Conservation (phyloP, 176 grass and related monocot genomes). For the Ensete ventricosum region DNA sequence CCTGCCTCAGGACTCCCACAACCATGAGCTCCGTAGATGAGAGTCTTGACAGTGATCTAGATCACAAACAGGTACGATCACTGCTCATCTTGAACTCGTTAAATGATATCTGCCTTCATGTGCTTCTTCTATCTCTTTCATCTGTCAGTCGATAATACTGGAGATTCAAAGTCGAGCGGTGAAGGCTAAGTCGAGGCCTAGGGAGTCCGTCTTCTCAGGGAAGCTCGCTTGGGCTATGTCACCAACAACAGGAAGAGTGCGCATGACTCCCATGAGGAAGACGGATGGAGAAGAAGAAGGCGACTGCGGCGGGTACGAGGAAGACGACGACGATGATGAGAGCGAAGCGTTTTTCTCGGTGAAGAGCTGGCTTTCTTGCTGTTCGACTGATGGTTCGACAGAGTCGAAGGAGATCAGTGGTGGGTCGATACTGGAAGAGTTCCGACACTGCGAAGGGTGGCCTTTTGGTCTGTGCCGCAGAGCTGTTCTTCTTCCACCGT, state of each 20-base stretch:
- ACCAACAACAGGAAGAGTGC: slow-evolving; percentile 12
- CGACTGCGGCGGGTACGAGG: background rate
- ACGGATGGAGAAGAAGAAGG: slow-evolving; percentile 5
- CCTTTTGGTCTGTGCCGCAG: slow-evolving; percentile 79
- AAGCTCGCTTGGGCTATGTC: slow-evolving; percentile 42
- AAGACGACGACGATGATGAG: slow-evolving; percentile 23
- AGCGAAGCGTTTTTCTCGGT: slow-evolving; percentile 88
- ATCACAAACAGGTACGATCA: slow-evolving; percentile 42
- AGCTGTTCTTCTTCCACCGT: slow-evolving; percentile 45
- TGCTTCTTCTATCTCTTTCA: background rate
- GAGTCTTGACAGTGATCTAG: slow-evolving; percentile 12
- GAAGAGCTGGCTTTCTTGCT: slow-evolving; percentile 76
- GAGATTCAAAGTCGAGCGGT: slow-evolving; percentile 72
- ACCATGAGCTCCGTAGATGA: slow-evolving; percentile 59
- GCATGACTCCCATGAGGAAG: slow-evolving; percentile 15
- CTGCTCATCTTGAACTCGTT: background rate
- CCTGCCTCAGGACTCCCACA: slow-evolving; percentile 48
- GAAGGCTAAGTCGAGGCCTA: slow-evolving; percentile 37
- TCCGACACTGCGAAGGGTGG: slow-evolving; percentile 80
- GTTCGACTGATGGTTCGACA: slow-evolving; percentile 49
- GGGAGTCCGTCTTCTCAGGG: slow-evolving; percentile 20
- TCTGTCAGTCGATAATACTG: slow-evolving; percentile 36
- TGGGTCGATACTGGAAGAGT: slow-evolving; percentile 33
- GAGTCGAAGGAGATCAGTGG: slow-evolving; percentile 20
- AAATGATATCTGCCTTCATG: background rate